These are phyloP conservation scores for Typha latifolia DNA, from an alignment of 176 grass and related monocot genomes.

Conservation along the genomic window DNA sequence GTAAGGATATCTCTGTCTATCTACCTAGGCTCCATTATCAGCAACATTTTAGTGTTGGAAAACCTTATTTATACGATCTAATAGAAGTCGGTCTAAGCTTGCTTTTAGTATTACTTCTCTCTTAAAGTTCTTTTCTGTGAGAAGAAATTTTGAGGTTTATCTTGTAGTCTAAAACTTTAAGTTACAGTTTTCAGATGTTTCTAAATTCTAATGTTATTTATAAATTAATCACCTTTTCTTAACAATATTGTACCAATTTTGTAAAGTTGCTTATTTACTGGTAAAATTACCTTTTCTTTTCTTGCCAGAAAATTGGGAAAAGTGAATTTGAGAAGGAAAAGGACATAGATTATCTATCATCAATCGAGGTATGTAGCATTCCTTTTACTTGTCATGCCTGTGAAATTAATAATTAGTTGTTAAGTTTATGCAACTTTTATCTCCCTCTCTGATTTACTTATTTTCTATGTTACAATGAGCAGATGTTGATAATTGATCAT, in stretches of 20 bases:
- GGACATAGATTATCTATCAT: slow-evolving; percentile 86
- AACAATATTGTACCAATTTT: not conserved
- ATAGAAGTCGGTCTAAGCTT: not conserved
- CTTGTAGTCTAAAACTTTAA: no score
- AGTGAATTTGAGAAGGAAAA: slow-evolving; percentile 60
- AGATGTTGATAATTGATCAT: slow-evolving; percentile 82
- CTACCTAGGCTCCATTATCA: not conserved
- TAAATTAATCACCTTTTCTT: no score
- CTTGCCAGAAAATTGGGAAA: slow-evolving; percentile 77
- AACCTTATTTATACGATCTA: no score
- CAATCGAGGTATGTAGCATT: slow-evolving; percentile 61
- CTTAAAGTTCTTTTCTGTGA: not conserved
- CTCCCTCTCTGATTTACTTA: slow-evolving; percentile 9
- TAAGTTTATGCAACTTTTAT: slow-evolving; percentile 7
- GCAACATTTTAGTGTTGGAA: no score
- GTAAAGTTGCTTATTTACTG: not conserved
- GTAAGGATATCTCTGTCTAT: not conserved
- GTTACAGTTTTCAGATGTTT: no score
- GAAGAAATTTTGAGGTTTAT: not conserved
- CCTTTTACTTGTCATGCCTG: not conserved
- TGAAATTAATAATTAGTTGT: not conserved
- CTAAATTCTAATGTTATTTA: no score
- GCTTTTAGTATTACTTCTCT: not conserved
- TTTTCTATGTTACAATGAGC: slow-evolving; percentile 18
- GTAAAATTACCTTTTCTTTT: slow-evolving; percentile 1